These are phyloP conservation scores for Glycine soja DNA, from an alignment of 306 rosid species.

Conservation along the genomic window DNA sequence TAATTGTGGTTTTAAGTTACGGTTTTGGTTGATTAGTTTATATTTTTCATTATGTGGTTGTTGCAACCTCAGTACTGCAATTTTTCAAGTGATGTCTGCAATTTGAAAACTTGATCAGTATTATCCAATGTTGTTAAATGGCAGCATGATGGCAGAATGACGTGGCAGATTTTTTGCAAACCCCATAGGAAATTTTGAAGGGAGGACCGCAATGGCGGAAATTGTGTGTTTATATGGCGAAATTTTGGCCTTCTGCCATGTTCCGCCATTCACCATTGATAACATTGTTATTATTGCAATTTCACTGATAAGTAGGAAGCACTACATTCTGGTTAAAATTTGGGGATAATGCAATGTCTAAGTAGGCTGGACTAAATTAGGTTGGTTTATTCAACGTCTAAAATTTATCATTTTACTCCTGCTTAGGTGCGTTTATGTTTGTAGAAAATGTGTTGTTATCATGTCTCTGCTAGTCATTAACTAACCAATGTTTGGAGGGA, in stretches of 20 bases:
- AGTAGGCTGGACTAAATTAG: not conserved
- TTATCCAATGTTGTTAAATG: not conserved
- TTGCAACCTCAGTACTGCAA: too few relatives aligned
- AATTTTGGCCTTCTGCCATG: too few relatives aligned
- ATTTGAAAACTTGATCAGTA: conserved; percentile 27
- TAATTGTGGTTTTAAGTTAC: too few relatives aligned
- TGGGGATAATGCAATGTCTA: conserved; percentile 18
- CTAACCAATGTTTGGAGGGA: not conserved
- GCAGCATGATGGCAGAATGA: too few relatives aligned
- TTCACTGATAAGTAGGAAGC: conserved; percentile 24
- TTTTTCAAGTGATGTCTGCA: not conserved
- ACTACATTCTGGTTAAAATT: conserved; percentile 18
- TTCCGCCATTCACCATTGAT: too few relatives aligned
- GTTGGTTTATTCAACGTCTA: not conserved
- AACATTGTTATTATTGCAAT: not conserved
- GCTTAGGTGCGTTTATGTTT: not conserved
- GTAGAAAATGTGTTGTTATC: not conserved
- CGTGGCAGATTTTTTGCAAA: too few relatives aligned
- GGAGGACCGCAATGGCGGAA: too few relatives aligned
- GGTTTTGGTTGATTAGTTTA: too few relatives aligned
- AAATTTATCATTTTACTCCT: not conserved
- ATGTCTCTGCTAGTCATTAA: not conserved
- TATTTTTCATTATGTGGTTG: not conserved
- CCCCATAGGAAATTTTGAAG: too few relatives aligned
- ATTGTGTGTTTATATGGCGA: too few relatives aligned